These are phyloP conservation scores for Rhododendron kiyosumense DNA, from an alignment of 148 eudicot species.

Conservation along the genomic window DNA sequence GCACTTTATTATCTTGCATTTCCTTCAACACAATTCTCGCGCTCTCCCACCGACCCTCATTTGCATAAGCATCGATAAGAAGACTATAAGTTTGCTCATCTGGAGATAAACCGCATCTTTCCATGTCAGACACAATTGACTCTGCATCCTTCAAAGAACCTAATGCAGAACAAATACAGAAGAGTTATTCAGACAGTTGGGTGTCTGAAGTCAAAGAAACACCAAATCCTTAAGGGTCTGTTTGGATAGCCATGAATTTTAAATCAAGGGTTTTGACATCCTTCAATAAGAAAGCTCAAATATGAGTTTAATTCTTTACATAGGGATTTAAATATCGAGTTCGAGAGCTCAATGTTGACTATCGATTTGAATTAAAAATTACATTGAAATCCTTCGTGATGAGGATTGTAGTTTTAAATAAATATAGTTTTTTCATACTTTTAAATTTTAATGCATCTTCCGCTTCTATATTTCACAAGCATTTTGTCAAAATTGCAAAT, in stretches of 20 bases:
- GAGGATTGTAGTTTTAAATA: neutral
- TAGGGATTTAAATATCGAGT: neutral
- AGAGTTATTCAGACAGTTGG: neutral
- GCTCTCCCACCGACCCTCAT: conserved; percentile 96
- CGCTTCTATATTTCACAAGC: neutral
- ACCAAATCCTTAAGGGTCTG: neutral
- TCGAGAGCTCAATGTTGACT: neutral
- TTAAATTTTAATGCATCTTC: neutral
- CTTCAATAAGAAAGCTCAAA: neutral
- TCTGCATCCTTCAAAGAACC: conserved; percentile 77
- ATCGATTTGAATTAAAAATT: neutral
- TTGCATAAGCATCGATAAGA: conserved; percentile 81
- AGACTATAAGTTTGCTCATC: conserved; percentile 85
- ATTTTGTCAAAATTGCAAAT: neutral
- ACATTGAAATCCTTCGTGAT: neutral
- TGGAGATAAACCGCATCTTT: conserved; percentile 62
- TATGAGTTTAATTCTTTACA: neutral
- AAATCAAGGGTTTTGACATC: neutral
- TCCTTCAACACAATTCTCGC: conserved; percentile 89
- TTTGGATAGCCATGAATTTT: neutral
- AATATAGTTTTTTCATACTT: neutral
- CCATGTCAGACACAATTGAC: conserved; percentile 75
- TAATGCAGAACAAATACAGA: neutral
- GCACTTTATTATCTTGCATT: conserved; percentile 74
- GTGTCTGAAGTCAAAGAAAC: neutral